phyloP scores from a whole-genome alignment of 208 protist genomes.

The Porcisia deanei region DNA sequence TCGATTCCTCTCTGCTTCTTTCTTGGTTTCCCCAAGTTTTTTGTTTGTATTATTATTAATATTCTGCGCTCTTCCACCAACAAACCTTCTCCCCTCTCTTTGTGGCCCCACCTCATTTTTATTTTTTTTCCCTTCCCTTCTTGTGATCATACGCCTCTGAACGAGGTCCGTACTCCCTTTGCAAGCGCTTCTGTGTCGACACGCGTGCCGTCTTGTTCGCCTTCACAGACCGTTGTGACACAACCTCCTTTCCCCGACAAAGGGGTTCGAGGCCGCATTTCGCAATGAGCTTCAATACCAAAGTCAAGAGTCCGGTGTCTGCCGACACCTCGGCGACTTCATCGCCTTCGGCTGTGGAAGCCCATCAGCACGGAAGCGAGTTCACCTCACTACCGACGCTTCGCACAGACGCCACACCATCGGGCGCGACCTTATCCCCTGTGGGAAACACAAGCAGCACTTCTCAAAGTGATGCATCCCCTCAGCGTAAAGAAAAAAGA shows the following conservation, averaged over 20 bases:
- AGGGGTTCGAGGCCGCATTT: not conserved
- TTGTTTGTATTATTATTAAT: too few relatives aligned
- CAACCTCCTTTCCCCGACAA: not conserved
- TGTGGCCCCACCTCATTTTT: too few relatives aligned
- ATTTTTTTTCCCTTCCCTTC: too few relatives aligned
- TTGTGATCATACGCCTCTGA: too few relatives aligned
- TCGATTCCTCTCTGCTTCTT: too few relatives aligned
- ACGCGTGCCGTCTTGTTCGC: too few relatives aligned
- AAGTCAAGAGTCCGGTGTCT: not conserved
- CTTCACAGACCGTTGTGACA: not conserved
- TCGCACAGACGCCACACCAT: conserved; percentile 1
- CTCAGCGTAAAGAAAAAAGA: conserved; percentile 6
- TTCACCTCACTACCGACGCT: not conserved
- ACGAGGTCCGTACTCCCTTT: too few relatives aligned
- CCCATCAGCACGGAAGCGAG: not conserved
- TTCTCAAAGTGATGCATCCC: not conserved
- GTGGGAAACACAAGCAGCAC: not conserved
- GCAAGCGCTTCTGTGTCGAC: too few relatives aligned
- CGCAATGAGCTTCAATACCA: not conserved
- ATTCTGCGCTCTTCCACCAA: too few relatives aligned
- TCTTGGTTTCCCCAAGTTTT: too few relatives aligned
- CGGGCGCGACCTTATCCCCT: not conserved
- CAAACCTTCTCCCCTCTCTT: too few relatives aligned
- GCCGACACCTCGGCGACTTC: not conserved
- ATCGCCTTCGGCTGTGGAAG: not conserved